These are phyloP conservation scores for Diversispora eburnea DNA, from an alignment of 192 early-diverging fungal species.

Conservation along the genomic window DNA sequence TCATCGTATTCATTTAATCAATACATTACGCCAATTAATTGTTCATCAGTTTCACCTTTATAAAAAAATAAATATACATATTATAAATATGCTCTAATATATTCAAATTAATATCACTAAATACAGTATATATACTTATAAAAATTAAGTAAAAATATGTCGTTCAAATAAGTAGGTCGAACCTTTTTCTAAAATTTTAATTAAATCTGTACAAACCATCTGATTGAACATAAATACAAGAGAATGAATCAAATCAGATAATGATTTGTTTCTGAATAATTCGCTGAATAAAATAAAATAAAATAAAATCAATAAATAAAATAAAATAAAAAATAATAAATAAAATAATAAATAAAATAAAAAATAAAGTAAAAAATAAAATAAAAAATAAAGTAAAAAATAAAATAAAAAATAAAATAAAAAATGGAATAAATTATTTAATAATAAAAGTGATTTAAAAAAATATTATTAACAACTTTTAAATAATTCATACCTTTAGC, in stretches of 20 bases:
- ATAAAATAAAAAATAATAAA: not conserved
- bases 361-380: not conserved
- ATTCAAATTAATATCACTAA: too few relatives aligned
- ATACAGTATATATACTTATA: too few relatives aligned
- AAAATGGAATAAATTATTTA: not conserved
- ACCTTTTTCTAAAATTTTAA: conserved; percentile 51
- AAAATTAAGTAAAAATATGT: too few relatives aligned
- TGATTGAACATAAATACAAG: conserved; percentile 60
- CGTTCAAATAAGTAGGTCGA: conserved; percentile 55
- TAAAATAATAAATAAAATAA: not conserved
- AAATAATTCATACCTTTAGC: not conserved
- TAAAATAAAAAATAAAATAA: not conserved
- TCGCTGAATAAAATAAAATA: not conserved
- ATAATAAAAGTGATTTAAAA: not conserved
- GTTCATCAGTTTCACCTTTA: conserved; percentile 81
- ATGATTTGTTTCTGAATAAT: conserved; percentile 45
- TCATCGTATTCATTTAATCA: conserved; percentile 57
- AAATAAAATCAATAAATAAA: not conserved
- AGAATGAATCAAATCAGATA: conserved; percentile 55
- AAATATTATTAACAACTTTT: not conserved
- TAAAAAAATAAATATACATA: conserved; percentile 31
- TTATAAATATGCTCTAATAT: not conserved
- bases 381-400: not conserved
- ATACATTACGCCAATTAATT: conserved; percentile 80
- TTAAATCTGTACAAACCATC: conserved; percentile 57